Conservation (phyloP, 176 grass and related monocot species). For the Cenchrus americanus region DNA sequence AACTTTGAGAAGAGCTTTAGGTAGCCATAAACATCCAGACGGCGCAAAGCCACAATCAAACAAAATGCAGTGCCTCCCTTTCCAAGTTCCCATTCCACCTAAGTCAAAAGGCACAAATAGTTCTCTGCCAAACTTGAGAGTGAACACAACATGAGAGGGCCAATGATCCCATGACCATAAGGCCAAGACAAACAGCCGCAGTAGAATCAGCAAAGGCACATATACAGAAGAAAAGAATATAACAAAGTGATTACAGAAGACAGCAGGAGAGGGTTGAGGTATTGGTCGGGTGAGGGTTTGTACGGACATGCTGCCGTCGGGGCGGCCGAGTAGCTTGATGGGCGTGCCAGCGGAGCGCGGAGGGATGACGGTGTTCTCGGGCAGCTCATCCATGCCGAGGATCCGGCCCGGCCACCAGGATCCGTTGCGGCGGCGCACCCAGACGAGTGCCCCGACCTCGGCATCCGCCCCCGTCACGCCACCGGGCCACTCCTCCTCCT, state of each 20-base stretch:
- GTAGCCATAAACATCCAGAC: neutral
- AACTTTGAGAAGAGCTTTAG: neutral
- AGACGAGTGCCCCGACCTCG: slow-evolving; percentile 82
- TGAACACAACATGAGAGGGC: slow-evolving; percentile 17
- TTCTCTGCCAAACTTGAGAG: neutral
- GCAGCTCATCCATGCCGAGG: slow-evolving; percentile 68
- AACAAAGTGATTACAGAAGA: slow-evolving; percentile 14
- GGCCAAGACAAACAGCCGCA: neutral
- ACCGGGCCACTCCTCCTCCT: slow-evolving; percentile 36
- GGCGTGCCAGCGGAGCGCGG: slow-evolving; percentile 82
- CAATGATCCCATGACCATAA: slow-evolving; percentile 7
- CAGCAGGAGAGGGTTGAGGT: neutral
- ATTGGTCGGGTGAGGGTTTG: slow-evolving; percentile 9
- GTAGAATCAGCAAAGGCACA: slow-evolving; percentile 32
- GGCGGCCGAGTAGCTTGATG: slow-evolving; percentile 92
- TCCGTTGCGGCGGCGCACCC: slow-evolving; percentile 97
- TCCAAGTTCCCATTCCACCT: neutral
- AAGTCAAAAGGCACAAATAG: slow-evolving; percentile 20
- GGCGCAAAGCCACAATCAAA: neutral
- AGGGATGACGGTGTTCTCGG: slow-evolving; percentile 63
- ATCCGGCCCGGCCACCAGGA: slow-evolving; percentile 98
- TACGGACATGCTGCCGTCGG: slow-evolving; percentile 93
- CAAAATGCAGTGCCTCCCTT: neutral
- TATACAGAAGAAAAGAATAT: slow-evolving; percentile 16
- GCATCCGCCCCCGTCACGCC: slow-evolving; percentile 54